Base-by-base conservation (phyloP, 2,329 filamentous ascomycete genomes). In the Phaeosphaeriaceae sp. region DNA sequence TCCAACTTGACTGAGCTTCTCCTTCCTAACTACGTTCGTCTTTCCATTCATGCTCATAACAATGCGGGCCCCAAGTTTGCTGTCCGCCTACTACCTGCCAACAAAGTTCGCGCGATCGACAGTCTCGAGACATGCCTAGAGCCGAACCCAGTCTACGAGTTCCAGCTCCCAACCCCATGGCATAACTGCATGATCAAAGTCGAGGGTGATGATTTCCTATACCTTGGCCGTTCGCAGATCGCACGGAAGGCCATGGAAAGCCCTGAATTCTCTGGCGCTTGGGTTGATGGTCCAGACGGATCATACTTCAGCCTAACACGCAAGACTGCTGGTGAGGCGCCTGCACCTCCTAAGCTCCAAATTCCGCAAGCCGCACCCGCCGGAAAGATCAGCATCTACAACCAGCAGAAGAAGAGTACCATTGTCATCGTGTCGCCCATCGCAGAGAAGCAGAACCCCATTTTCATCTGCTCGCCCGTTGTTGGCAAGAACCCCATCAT, bases 1-100 rank as follows among this genome's bases (percentile, higher is more conserved):
- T 79, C 77, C 2, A 79, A 79, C 41, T 66, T 79, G 12, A 68
- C 78, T n/a, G 76, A 79, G 61, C 58, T 78, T 3, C 54, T 79
- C 2, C 74, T 78, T 50, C 77, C 77, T 1, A 71, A 76, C 48
- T 72, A 76, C 45, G 66, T 80, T 34, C 75, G 77, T n/a, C 67
- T 80, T 0, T 79, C 76, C 0, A 80, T 80, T 39, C 78, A 80
- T 47, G 76, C 77, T 47, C 77, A 77, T 48, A 64, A 69, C 42
- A 77, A 76, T 45, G 58, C 66, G 4, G 74, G 76, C 1, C 75
- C 75, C 2, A 77, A 77, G 29, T 77, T 77, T 40, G 75, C 71
- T n/a, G 70, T 77, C 28, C 66, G 71, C 15, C 64, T 77, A 3
- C 65, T 77, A 18, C 71, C 72, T 15, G 63, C 63, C 15, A 56